Conservation (phyloP, 768 basidiomycete genomes). For the Porpolomopsis calyptriformis region DNA sequence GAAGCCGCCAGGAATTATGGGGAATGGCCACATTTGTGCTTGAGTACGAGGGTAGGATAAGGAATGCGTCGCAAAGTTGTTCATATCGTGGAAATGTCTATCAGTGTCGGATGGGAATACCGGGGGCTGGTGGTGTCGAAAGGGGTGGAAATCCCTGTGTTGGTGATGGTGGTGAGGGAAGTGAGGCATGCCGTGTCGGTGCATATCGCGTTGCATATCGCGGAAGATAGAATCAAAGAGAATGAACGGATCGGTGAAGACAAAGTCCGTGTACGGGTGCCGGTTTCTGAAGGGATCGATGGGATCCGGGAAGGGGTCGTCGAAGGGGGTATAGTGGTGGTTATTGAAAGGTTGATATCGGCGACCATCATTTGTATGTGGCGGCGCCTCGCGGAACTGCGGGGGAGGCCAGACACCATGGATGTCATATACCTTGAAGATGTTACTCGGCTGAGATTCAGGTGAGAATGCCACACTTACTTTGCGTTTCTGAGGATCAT, state of each 20-base stretch:
- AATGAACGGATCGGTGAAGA: constrained; percentile 65
- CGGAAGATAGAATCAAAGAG: constrained; percentile 67
- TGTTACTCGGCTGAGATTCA: constrained; percentile 2
- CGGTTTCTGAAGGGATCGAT: constrained; percentile 33
- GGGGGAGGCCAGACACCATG: constrained; percentile 70
- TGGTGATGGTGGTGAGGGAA: constrained; percentile 19
- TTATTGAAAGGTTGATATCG: constrained; percentile 14
- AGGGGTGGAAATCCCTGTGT: not conserved
- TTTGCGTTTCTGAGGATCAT: constrained; percentile 46
- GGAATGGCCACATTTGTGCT: constrained; percentile 16
- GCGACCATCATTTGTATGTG: constrained; percentile 14
- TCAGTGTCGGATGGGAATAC: not conserved
- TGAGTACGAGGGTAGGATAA: constrained; percentile 15
- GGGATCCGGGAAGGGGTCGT: constrained; percentile 19
- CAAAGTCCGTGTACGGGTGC: constrained; percentile 26
- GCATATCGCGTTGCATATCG: constrained; percentile 26
- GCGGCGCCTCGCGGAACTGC: constrained; percentile 20
- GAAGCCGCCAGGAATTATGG: constrained; percentile 10
- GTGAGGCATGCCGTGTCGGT: constrained; percentile 17
- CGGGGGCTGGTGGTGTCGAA: not conserved
- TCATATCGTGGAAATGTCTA: constrained; percentile 13
- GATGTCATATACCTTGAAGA: constrained; percentile 51
- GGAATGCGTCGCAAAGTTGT: constrained; percentile 22
- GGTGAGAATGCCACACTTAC: constrained; percentile 21
- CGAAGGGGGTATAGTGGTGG: constrained; percentile 11